These are phyloP conservation scores for Colletotrichum gloeosporioides DNA, from an alignment of 2,329 filamentous ascomycete species.

Conservation along the genomic window DNA sequence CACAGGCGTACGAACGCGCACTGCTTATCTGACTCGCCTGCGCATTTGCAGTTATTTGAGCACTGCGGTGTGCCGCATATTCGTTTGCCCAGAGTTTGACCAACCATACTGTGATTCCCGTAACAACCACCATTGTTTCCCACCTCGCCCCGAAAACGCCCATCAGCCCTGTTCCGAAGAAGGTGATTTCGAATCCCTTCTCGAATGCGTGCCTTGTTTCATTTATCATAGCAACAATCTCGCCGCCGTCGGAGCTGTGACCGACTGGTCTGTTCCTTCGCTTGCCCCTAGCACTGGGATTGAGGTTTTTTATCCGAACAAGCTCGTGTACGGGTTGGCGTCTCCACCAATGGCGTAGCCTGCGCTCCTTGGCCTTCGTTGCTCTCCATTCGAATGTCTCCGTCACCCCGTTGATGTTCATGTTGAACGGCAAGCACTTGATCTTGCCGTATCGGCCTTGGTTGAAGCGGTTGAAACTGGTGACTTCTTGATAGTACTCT, in stretches of 20 bases:
- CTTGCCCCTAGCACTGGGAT: not conserved
- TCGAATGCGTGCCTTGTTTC: not conserved
- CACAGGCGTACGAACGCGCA: no score
- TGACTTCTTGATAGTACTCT: not conserved
- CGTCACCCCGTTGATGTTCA: not conserved
- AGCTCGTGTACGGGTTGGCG: not conserved
- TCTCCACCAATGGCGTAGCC: not conserved
- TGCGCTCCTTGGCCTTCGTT: not conserved
- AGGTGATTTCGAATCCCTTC: not conserved
- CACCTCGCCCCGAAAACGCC: slow-evolving; percentile 9
- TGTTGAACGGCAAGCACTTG: not conserved
- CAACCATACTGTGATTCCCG: not conserved
- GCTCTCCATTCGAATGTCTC: not conserved
- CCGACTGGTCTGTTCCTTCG: not conserved
- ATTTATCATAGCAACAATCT: slow-evolving; percentile 17
- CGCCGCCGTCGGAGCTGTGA: not conserved
- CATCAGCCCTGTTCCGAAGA: slow-evolving; percentile 11
- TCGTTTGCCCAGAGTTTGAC: no score
- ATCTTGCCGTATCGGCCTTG: not conserved
- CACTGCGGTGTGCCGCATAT: no score
- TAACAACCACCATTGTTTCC: not conserved
- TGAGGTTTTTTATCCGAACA: not conserved
- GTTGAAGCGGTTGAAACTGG: not conserved
- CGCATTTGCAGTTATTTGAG: no score
- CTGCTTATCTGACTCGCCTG: no score